Evolutionary conservation across 2,329 filamentous ascomycete species (phyloP).

Genomic region (Aurifilum marmelostoma): DNA sequence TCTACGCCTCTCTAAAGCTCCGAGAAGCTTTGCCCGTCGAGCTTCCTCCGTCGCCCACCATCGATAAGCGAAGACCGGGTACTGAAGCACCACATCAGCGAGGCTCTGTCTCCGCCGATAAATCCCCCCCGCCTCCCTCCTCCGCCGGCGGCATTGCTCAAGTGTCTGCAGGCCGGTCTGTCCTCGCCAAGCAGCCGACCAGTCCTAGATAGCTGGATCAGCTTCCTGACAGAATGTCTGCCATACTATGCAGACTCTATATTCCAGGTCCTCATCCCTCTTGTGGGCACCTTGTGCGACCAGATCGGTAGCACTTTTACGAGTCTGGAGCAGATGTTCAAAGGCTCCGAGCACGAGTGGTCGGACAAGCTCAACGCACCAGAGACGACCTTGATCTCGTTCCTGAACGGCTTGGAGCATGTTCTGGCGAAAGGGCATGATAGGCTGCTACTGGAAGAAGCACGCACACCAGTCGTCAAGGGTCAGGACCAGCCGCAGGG

Average conservation of each 20-base stretch:
- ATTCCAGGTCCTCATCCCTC: constrained; percentile 86
- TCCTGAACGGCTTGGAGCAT: constrained; percentile 92
- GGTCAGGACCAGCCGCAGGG: constrained; percentile 81
- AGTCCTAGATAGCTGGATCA: constrained; percentile 89
- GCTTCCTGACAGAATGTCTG: constrained; percentile 80
- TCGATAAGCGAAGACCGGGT: constrained; percentile 51
- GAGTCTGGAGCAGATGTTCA: constrained; percentile 68
- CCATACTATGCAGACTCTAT: constrained; percentile 83
- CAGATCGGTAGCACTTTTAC: constrained; percentile 76
- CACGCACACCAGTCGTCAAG: constrained; percentile 68
- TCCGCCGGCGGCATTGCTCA: constrained; percentile 74
- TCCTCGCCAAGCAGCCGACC: constrained; percentile 72
- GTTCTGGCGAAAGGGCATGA: constrained; percentile 87
- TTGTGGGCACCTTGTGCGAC: constrained; percentile 86
- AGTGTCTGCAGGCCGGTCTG: constrained; percentile 81
- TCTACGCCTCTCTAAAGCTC: constrained; percentile 73
- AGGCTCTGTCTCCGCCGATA: constrained; percentile 42
- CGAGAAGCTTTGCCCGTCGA: constrained; percentile 49
- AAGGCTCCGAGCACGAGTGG: constrained; percentile 30
- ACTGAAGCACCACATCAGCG: constrained; percentile 46
- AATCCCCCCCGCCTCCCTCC: constrained; percentile 43
- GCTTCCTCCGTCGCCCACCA: constrained; percentile 47
- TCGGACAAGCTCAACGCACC: constrained; percentile 46
- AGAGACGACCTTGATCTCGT: constrained; percentile 76
- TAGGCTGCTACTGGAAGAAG: constrained; percentile 76